Evolutionary conservation across 805 yeast species (phyloP), one percentile per base, ranked within the genome.

Genomic region (Barnettozyma populi): DNA sequence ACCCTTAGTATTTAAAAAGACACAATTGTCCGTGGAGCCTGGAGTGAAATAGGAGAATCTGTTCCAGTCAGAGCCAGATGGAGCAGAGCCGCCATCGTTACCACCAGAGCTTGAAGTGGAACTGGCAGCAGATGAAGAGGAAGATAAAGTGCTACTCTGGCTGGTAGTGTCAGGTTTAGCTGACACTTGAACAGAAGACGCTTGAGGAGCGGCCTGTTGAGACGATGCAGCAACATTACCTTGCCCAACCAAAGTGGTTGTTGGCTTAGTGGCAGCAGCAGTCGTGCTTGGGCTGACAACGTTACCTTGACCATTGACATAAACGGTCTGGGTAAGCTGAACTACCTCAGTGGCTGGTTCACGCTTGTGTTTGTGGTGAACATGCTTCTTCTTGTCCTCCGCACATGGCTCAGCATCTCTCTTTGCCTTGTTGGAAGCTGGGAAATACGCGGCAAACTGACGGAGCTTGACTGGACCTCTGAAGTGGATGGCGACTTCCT

Each of bases 371-470:
- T 61, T 62, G 59, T 73, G 78, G 59, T 76, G 82, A 36, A 62
- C 62, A 53, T 71, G 76, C 41, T 41, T 37, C n/a, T 20, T 37
- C 48, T 48, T 55, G 45, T 54, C 57, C 39, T 54, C 54, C 38
- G 59, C 58, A 57, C 64, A 57, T 42, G 53, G 47, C 55, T 64
- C 71, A 9, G 62, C 69, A 16, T 69, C 74, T 65, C 75, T 75
- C 60, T 71, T 74, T 53, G 70, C 65, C 56, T 71, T 65, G 45
- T 67, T 51, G 25, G 74, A 56, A 23, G 78, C 63, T 54, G 88
- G 90, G 61, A 83, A 82, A 75, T 90, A 94, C 47, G 88, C 97
- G 67, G 90, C 97, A 63, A 94, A 89, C 70, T 88, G 88, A 62
- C 74, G 70, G 64, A 89, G 79, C 64, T 79, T 75, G 57, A 89